Evolutionary conservation across 2,329 filamentous ascomycete species (phyloP).

Genomic region (Hypoxylon sp.): DNA sequence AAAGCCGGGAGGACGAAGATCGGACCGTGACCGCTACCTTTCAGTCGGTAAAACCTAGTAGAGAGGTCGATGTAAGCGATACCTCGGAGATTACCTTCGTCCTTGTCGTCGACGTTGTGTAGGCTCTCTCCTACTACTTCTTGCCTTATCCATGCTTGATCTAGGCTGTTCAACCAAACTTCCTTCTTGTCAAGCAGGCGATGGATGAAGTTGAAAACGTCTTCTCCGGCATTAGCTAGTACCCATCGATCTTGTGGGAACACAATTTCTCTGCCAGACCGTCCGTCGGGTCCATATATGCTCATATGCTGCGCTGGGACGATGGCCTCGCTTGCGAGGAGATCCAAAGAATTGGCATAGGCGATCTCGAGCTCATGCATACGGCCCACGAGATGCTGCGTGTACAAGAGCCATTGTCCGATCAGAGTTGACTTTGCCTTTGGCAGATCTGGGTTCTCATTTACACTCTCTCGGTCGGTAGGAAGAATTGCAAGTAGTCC

Average conservation of each 20-base stretch:
- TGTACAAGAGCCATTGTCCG: constrained; percentile 69
- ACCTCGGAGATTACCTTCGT: constrained; percentile 55
- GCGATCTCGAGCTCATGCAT: constrained; percentile 69
- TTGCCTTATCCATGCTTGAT: constrained; percentile 53
- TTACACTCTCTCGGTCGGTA: constrained; percentile 53
- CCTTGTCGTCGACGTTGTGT: constrained; percentile 46
- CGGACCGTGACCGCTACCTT: constrained; percentile 59
- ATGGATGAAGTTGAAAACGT: constrained; percentile 63
- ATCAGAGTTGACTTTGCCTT: constrained; percentile 65
- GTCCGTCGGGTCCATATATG: constrained; percentile 64
- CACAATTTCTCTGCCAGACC: constrained; percentile 66
- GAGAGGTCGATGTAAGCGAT: constrained; percentile 63
- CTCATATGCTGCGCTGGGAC: constrained; percentile 67
- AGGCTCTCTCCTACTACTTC: constrained; percentile 60
- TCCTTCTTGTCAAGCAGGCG: constrained; percentile 62
- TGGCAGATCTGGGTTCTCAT: constrained; percentile 54
- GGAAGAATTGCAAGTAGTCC: constrained; percentile 69
- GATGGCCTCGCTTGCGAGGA: constrained; percentile 63
- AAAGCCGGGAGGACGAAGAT: constrained; percentile 68
- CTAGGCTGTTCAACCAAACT: constrained; percentile 54
- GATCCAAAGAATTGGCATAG: constrained; percentile 65
- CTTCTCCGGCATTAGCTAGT: constrained; percentile 67
- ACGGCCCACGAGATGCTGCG: constrained; percentile 66
- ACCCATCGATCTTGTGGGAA: constrained; percentile 69
- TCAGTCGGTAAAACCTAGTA: constrained; percentile 67